These are phyloP conservation scores for Lonicera japonica DNA, from an alignment of 129 eudicot genomes.

Conservation along the genomic window DNA sequence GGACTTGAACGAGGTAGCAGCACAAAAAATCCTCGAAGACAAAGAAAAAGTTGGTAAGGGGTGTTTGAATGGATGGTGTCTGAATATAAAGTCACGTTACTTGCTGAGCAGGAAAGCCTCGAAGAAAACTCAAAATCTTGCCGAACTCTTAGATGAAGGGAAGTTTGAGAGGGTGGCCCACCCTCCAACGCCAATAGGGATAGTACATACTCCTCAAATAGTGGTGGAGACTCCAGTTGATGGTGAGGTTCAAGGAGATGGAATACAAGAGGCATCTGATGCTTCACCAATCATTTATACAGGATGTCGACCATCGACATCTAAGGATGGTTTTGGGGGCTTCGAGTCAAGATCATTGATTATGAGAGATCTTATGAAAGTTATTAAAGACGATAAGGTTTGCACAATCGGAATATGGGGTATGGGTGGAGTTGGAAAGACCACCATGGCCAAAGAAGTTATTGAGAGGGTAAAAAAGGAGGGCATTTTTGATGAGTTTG, in stretches of 20 bases:
- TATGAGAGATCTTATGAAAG: constrained; percentile 5
- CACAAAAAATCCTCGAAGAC: background rate
- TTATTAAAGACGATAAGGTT: constrained; percentile 1
- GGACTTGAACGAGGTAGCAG: background rate
- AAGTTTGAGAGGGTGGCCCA: background rate
- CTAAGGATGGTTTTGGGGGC: background rate
- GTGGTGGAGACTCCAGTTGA: no score
- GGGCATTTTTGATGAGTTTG: constrained; percentile 3
- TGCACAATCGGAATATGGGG: constrained; percentile 7
- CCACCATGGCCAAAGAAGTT: constrained; percentile 7
- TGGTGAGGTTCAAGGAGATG: no score
- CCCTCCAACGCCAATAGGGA: background rate
- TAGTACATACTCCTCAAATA: background rate
- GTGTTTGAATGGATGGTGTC: no score
- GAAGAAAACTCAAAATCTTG: background rate
- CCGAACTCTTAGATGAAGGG: background rate
- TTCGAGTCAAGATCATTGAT: background rate
- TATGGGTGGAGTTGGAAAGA: constrained; percentile 21
- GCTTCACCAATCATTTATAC: background rate
- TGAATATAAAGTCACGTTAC: constrained; percentile 6
- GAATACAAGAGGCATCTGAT: no score
- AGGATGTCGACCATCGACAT: background rate
- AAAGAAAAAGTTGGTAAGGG: background rate
- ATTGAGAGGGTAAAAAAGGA: background rate
- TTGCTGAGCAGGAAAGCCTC: constrained; percentile 12